Conservation (phyloP, 2,329 filamentous ascomycete genomes). For the Aureobasidium sp. region DNA sequence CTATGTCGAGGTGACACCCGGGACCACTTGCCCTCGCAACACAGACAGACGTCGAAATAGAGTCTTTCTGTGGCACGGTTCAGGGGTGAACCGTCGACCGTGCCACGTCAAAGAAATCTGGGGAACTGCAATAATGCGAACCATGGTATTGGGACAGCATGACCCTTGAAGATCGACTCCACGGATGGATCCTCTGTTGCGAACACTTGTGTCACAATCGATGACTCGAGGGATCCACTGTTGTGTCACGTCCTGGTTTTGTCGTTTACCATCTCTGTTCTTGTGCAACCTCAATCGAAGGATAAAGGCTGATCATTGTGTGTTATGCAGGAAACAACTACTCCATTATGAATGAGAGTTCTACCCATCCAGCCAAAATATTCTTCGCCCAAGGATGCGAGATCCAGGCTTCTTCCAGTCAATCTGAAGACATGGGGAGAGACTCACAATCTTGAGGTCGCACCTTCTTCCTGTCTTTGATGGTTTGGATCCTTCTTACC, state of each 20-base stretch:
- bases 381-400: conserved; percentile 92
- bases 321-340: conserved; percentile 73
- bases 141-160: conserved; percentile 1
- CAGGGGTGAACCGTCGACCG: neutral
- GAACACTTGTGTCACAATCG: neutral
- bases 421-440: conserved; percentile 17
- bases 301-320: neutral
- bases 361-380: conserved; percentile 60
- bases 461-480: neutral
- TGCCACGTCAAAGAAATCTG: neutral
- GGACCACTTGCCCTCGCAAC: neutral
- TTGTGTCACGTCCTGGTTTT: neutral
- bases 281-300: neutral
- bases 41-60: conserved; percentile 11
- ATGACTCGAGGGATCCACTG: neutral
- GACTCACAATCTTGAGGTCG: neutral
- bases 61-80: neutral
- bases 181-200: neutral
- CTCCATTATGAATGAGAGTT: conserved; percentile 73
- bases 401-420: conserved; percentile 18
- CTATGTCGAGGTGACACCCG: conserved; percentile 4
- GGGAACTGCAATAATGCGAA: neutral
- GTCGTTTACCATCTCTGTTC: neutral
- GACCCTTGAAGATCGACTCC: neutral
- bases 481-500: neutral